A percentile compares a stretch with the other conserved stretches of the same genome.
phyloP scores from a whole-genome alignment of 352 stramenopile species.

The Hyaloperonospora arabidopsidis region DNA sequence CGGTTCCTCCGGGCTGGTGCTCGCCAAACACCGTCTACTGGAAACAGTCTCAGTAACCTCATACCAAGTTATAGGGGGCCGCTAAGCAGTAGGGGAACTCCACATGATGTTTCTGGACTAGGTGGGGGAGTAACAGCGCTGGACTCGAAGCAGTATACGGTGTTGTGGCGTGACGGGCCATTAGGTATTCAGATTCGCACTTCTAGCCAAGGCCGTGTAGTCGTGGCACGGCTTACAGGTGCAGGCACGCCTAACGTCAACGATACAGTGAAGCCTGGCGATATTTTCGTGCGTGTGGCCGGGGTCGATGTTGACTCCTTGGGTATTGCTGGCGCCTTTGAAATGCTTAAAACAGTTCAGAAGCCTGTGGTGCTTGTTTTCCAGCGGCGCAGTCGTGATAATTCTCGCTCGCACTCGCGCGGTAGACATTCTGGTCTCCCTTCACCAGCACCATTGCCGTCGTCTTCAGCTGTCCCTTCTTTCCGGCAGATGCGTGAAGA shows the following conservation, averaged over 20 bases:
- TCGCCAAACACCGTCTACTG: slow-evolving; percentile 20
- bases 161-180: slow-evolving; percentile 66
- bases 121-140: slow-evolving; percentile 9
- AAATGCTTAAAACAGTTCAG: slow-evolving; percentile 67
- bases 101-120: slow-evolving; percentile 5
- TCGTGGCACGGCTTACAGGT: slow-evolving; percentile 68
- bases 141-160: slow-evolving; percentile 54
- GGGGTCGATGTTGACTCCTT: slow-evolving; percentile 61
- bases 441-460: slow-evolving; percentile 16
- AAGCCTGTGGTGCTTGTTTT: slow-evolving; percentile 80
- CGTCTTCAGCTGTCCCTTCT: slow-evolving; percentile 40
- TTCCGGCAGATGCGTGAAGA: slow-evolving; percentile 54
- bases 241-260: slow-evolving; percentile 45
- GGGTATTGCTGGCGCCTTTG: slow-evolving; percentile 66
- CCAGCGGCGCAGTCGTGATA: slow-evolving; percentile 30
- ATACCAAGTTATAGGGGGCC: slow-evolving; percentile 14
- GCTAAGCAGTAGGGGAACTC: slow-evolving; percentile 6
- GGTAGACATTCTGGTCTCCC: slow-evolving; percentile 13
- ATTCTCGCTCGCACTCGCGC: slow-evolving; percentile 11
- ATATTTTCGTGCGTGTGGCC: slow-evolving; percentile 70
- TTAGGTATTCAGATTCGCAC: slow-evolving; percentile 80
- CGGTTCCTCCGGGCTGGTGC: slow-evolving; percentile 43
- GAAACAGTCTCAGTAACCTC: slow-evolving; percentile 16
- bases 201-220: slow-evolving; percentile 48
- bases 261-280: slow-evolving; percentile 47